Percentiles rank a stretch among this genome's conserved stretches.
Evolutionary conservation across 2,329 filamentous ascomycete species (phyloP).

Genomic region (Colletotrichum euphorbiae): DNA sequence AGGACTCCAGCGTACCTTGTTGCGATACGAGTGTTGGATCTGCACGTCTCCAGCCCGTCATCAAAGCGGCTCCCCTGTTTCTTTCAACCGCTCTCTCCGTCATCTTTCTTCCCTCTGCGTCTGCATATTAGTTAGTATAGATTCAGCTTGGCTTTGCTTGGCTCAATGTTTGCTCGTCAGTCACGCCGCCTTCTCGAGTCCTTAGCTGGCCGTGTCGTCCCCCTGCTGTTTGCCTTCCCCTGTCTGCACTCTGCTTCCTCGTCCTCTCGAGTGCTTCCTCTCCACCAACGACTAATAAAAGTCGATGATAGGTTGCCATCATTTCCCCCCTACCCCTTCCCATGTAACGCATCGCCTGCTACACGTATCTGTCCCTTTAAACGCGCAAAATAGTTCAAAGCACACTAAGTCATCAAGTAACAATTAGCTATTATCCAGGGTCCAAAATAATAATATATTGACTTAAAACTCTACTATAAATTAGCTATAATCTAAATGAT

Average conservation of each 20-base stretch:
- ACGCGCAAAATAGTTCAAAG: no score
- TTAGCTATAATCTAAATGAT: no score
- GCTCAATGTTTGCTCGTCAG: background rate
- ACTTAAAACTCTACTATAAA: no score
- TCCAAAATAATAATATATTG: no score
- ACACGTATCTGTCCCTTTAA: no score
- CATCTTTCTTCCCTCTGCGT: background rate
- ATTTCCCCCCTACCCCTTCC: conserved; percentile 21
- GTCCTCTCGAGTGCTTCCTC: background rate
- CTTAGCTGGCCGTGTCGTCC: background rate
- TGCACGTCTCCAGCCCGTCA: conserved; percentile 9
- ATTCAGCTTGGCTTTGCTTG: no score
- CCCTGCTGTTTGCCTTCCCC: conserved; percentile 6
- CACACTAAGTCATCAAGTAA: no score
- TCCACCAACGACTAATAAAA: background rate
- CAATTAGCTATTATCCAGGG: no score
- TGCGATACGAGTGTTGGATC: conserved; percentile 27
- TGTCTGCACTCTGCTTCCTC: background rate
- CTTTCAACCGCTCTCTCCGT: background rate
- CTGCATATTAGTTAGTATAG: background rate
- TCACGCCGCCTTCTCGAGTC: conserved; percentile 2
- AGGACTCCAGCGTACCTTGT: no score
- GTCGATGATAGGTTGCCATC: conserved; percentile 8
- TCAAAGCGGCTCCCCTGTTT: conserved; percentile 29
- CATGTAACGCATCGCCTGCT: conserved; percentile 29